Evolutionary conservation across 164 flowering plant species (phyloP), one percentile per base, ranked within the genome.

Genomic region (Nymphaea thermarum): DNA sequence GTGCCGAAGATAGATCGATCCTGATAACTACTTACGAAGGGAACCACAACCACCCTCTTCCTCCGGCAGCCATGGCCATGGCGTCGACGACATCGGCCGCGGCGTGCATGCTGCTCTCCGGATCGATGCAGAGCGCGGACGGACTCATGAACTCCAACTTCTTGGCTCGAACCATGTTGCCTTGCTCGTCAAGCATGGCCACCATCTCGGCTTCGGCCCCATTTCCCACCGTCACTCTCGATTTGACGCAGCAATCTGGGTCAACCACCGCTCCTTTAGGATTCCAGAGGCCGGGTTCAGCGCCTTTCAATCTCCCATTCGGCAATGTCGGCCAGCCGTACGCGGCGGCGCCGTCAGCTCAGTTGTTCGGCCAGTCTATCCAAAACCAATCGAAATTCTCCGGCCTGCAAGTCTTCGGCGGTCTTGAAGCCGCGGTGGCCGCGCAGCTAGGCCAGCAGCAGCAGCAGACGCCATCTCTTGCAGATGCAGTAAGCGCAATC

Each of bases 11-110:
- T 65, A 67, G 68, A 70, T 74, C 81, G 10, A 78, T 90, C 10
- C 77, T 87, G 12, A 79, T 86, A 43, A 88, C 97, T 0, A 87
- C 95, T 1, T 90, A 90, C 60, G 94, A 90, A 70, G 94, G 97
- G 42, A 81, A 80, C 14, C 97, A 91, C 82, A 91, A 86, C 78
- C 97, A 91, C 62, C 95, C 94, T 6, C 83, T 91, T 4, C 97
- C 97, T 7, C 95, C 92, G 17, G 90, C 95, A 0, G 95, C 97
- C 36, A 77, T 84, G 83, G 84, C 89, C 0, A 91, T 91, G 97
- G 90, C 91, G 0, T 84, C 92, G 2, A 86, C 91, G 4, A 91
- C 95, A 16, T 82, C 92, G 0, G 82, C 91, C 0, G 97, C 97
- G 0, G 95, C 95, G 0, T 47, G 78, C 14, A 85, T 85, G 93